phyloP scores from a whole-genome alignment of 2,329 filamentous ascomycete genomes.

The Neofusicoccum parvum region DNA sequence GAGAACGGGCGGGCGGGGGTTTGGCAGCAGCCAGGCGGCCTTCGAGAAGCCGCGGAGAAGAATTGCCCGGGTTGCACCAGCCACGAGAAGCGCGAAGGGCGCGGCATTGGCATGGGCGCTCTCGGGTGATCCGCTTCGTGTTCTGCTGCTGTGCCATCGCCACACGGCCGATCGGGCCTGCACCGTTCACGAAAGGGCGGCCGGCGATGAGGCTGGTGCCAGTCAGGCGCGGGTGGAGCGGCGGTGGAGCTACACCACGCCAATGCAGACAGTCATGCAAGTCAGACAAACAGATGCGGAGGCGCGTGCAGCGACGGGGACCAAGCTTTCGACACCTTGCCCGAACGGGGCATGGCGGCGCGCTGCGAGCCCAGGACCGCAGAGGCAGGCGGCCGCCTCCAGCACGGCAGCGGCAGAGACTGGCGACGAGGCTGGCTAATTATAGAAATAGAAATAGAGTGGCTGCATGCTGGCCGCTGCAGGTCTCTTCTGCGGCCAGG shows the following conservation, averaged over 20 bases:
- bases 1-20: background rate
- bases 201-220: background rate
- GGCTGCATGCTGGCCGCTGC: no score
- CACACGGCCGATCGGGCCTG: background rate
- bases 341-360: background rate
- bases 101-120: background rate
- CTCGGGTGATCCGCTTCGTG: background rate
- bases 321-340: background rate
- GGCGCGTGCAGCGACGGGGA: background rate
- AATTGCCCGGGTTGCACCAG: background rate
- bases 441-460: slow-evolving; percentile 2
- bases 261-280: background rate
- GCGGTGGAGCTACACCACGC: background rate
- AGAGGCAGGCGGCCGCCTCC: no score
- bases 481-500: no score
- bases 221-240: slow-evolving; percentile 7
- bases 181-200: background rate
- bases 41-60: background rate
- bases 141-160: background rate
- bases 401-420: background rate
- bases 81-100: slow-evolving; percentile 2
- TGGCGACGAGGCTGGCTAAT: background rate
- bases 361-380: no score
- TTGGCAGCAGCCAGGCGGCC: no score
- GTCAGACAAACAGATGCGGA: slow-evolving; percentile 7